Conservation (phyloP, 352 stramenopile species). For the Globisporangium abappressorium region DNA sequence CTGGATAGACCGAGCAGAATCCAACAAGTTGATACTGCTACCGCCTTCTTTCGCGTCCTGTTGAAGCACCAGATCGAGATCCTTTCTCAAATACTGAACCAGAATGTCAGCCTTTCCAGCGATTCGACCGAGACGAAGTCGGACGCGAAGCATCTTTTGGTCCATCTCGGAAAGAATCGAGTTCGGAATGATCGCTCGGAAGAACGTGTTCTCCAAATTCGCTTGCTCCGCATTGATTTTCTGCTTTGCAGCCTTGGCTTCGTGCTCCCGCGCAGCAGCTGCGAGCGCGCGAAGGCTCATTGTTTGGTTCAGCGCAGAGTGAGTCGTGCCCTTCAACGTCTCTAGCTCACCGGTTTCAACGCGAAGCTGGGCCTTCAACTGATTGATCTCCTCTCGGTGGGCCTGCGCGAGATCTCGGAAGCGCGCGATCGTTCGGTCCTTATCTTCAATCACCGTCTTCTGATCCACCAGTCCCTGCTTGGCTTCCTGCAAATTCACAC, state of each 20-base stretch:
- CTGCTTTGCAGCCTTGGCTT: slow-evolving; percentile 68
- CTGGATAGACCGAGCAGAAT: slow-evolving; percentile 41
- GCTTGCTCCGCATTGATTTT: slow-evolving; percentile 65
- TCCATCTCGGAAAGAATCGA: slow-evolving; percentile 76
- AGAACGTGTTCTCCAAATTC: slow-evolving; percentile 62
- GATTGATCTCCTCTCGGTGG: slow-evolving; percentile 71
- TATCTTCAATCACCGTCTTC: slow-evolving; percentile 66
- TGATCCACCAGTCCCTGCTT: slow-evolving; percentile 50
- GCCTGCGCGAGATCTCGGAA: slow-evolving; percentile 72
- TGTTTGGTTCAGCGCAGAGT: slow-evolving; percentile 70
- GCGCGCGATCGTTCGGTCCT: slow-evolving; percentile 73
- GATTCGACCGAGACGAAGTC: slow-evolving; percentile 60
- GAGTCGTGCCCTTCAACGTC: slow-evolving; percentile 69
- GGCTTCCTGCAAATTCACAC: slow-evolving; percentile 49
- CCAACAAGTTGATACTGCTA: slow-evolving; percentile 20
- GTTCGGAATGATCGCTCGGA: slow-evolving; percentile 61
- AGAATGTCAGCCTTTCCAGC: slow-evolving; percentile 70
- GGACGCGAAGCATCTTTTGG: slow-evolving; percentile 68
- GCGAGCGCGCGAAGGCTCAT: slow-evolving; percentile 65
- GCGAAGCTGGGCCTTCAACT: slow-evolving; percentile 71
- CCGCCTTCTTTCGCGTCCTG: slow-evolving; percentile 32
- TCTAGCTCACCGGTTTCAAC: slow-evolving; percentile 67
- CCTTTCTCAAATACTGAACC: slow-evolving; percentile 61
- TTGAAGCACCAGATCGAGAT: slow-evolving; percentile 46
- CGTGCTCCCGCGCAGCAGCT: slow-evolving; percentile 55